Evolutionary conservation across 78 protist species (phyloP), one percentile per base, ranked within the genome.

Genomic region (Monosiga brevicollis): DNA sequence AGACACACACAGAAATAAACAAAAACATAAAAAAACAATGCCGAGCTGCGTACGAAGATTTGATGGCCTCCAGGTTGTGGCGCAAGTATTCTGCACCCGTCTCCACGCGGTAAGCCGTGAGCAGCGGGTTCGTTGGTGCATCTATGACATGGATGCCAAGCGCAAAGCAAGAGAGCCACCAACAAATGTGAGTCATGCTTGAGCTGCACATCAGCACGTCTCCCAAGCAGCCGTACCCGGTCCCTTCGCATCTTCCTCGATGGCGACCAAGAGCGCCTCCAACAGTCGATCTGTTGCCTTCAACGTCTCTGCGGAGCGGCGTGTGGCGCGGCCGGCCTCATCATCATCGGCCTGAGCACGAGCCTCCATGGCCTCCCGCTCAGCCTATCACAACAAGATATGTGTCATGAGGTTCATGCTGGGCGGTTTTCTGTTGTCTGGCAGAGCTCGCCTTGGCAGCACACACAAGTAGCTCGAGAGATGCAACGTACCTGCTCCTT

Each of bases 201-300:
- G n/a, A n/a, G n/a, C n/a, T n/a, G n/a, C n/a, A n/a, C 39, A 2
- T 1, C 72, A 38, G 37, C 43, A 1, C 75, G 22, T 22, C 49
- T 20, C 9, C 49, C 29, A 32, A 83, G 36, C 32, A 73, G 71
- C 76, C 84, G 39, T 81, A 79, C 71, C 83, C 89, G 23, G 41
- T 22, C 10, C 70, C 84, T 83, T 71, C 23, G 34, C 39, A 79
- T 26, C 1, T 73, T 88, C 90, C 24, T 38, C 82, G 10, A 54
- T 76, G 22, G 84, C 81, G 62, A 88, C 11, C 25, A 80, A 73
- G n/a, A 90, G 40, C 22, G 94, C 96, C 86, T 94, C 96, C 37
- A 87, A 38, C 55, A 94, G 82, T 10, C 75, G 86, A 81, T 93
- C 96, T 24, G 91, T 92, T 0, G 85, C 88, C 37, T 49, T 55